Evolutionary conservation across 179 eudicot species (phyloP), one percentile per base, ranked within the genome.

Genomic region (Silene noctiflora): DNA sequence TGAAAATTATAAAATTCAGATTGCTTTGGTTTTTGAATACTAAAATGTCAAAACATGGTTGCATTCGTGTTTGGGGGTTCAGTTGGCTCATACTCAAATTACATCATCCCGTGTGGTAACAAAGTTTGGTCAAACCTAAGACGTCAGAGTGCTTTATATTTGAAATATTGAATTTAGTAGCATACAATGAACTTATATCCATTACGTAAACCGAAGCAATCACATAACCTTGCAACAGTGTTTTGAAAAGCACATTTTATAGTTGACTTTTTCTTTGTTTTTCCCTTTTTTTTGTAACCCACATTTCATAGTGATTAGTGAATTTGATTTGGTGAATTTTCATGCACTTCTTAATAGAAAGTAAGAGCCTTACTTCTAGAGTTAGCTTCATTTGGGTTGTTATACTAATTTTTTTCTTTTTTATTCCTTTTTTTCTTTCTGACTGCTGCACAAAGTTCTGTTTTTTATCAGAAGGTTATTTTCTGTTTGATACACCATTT

Each of bases 371-470:
- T 29, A 58, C 13, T n/a, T 63, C 42, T 35, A 35, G 42, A 35
- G 1, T 14, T 42, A 20, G 44, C 44, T 75, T 44, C 25, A 17
- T 75, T 14, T 62, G 5, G 11, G 22, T 73, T 39, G 9, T 61
- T 48, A 2, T 53, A 51, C 56, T 51, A 12, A 0, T 16, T 16
- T 53, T 53, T 3, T 10, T 17, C 59, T 5, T 44, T 63, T 9
- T 24, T 13, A 6, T 66, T 53, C 35, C 20, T n/a, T 19, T 25
- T 60, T 44, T 12, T 8, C 51, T 20, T 20, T 69, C 27, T 24
- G 74, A n/a, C 61, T 62, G 71, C 22, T 72, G 65, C 44, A 55
- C 11, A 16, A 11, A 56, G 33, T 75, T 22, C 25, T 76, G 11
- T 4, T 48, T 76, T 76, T 42, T 2, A 9, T 12, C 21, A 64